phyloP scores from a whole-genome alignment of 495 filamentous ascomycete genomes.

The Rhypophila decipiens region DNA sequence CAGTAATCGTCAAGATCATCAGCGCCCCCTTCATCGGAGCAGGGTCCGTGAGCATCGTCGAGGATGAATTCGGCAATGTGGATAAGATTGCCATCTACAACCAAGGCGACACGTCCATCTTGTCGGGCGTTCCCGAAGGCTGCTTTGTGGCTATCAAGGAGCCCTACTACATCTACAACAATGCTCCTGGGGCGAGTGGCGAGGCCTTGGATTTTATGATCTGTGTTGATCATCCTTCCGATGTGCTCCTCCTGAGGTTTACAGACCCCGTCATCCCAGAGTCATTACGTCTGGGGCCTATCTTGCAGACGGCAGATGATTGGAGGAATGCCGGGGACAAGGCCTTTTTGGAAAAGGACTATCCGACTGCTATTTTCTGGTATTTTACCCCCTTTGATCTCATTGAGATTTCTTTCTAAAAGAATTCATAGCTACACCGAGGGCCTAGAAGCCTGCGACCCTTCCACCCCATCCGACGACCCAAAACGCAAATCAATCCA shows the following conservation, averaged over 20 bases:
- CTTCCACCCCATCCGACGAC: constrained; percentile 9
- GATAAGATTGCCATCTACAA: constrained; percentile 44
- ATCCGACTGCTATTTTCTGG: constrained; percentile 30
- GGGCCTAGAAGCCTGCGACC: constrained; percentile 15
- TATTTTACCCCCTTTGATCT: constrained; percentile 5
- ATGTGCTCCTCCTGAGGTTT: constrained; percentile 28
- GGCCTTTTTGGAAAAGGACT: constrained; percentile 29
- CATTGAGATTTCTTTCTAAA: not conserved
- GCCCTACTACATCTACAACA: constrained; percentile 44
- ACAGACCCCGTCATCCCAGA: constrained; percentile 24
- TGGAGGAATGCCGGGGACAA: constrained; percentile 28
- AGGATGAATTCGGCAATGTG: constrained; percentile 44
- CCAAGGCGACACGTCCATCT: constrained; percentile 30
- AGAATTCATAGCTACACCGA: constrained; percentile 25
- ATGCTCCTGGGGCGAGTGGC: no score
- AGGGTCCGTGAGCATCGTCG: constrained; percentile 38
- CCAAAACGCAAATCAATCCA: constrained; percentile 11
- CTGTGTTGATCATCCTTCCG: constrained; percentile 49
- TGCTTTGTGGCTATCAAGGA: constrained; percentile 44
- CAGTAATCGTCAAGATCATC: constrained; percentile 36
- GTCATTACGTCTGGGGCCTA: constrained; percentile 17
- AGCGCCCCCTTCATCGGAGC: constrained; percentile 36
- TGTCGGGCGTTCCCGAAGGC: constrained; percentile 24
- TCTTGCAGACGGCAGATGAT: constrained; percentile 23
- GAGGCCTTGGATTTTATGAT: constrained; percentile 36